A percentile compares a stretch with the other conserved stretches of the same genome.
Evolutionary conservation across 345 rosid genomes (phyloP).

Genomic region (Citrus glauca): DNA sequence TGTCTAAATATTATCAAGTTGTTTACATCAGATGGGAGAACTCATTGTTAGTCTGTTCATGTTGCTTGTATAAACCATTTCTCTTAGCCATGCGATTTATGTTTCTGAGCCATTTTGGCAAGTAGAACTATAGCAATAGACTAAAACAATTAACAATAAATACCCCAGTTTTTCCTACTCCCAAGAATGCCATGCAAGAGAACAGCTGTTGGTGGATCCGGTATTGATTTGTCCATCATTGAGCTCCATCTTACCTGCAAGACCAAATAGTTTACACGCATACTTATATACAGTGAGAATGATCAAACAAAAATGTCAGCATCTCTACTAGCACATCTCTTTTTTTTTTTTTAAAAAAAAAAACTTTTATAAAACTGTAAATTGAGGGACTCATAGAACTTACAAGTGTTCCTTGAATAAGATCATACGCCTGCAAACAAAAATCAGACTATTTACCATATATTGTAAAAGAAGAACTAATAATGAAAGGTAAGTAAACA

Average conservation of each 20-base stretch:
- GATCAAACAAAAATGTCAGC: not conserved
- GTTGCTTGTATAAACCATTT: too few species aligned
- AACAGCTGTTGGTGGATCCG: constrained; percentile 89
- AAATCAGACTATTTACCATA: not conserved
- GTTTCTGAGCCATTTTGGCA: not conserved
- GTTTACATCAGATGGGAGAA: not conserved
- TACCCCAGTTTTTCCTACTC: constrained; percentile 91
- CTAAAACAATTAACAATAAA: constrained; percentile 14
- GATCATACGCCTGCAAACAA: constrained; percentile 77
- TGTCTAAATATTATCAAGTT: not conserved
- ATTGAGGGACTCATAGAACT: constrained; percentile 27
- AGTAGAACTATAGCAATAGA: not conserved
- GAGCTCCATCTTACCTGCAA: constrained; percentile 83
- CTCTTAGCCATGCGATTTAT: not conserved
- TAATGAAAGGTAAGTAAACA: too few species aligned
- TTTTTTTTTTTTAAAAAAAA: too few species aligned
- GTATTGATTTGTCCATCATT: constrained; percentile 54
- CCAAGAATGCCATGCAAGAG: constrained; percentile 94
- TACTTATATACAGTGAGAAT: not conserved
- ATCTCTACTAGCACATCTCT: not conserved
- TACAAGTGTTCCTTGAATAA: constrained; percentile 88
- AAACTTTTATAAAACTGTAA: not conserved
- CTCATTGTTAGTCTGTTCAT: too few species aligned
- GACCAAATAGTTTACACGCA: constrained; percentile 1
- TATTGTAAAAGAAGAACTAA: not conserved